A percentile compares a stretch with the other conserved stretches of the same genome.
Evolutionary conservation across 176 grass and related monocot genomes (phyloP).

Genomic region (Lolium perenne): DNA sequence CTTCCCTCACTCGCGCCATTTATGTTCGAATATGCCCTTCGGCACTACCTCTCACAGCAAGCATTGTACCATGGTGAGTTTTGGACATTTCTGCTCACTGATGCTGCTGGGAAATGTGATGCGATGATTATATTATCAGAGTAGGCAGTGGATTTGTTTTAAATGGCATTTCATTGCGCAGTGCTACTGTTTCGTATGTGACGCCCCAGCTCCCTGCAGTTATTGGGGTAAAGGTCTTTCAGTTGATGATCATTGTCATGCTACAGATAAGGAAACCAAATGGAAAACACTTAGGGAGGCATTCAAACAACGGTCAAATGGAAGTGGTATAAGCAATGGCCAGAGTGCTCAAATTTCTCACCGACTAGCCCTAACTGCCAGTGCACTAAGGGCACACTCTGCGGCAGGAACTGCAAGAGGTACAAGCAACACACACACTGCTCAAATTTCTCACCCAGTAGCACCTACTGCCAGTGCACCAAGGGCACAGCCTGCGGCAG

Average conservation of each 20-base stretch:
- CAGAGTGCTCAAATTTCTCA: not conserved
- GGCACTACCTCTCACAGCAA: conserved; percentile 68
- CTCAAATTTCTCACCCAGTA: not conserved
- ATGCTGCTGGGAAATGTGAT: conserved; percentile 4
- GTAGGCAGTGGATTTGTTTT: conserved; percentile 10
- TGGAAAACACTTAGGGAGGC: conserved; percentile 67
- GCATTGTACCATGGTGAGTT: conserved; percentile 78
- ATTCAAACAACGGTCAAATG: conserved; percentile 38
- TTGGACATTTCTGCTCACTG: not conserved
- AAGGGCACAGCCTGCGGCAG: not conserved
- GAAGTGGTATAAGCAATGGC: conserved; percentile 7
- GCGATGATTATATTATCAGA: not conserved
- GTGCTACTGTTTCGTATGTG: conserved; percentile 99
- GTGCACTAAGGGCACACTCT: not conserved
- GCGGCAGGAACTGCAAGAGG: not conserved
- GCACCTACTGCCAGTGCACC: not conserved
- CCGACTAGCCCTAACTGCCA: not conserved
- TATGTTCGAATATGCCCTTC: conserved; percentile 84
- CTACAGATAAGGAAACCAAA: conserved; percentile 70
- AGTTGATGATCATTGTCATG: conserved; percentile 68
- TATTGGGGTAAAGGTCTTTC: conserved; percentile 63
- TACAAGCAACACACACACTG: not conserved
- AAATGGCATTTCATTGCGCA: conserved; percentile 39
- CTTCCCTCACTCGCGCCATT: conserved; percentile 91
- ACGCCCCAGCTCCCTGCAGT: conserved; percentile 78